Evolutionary conservation across 352 stramenopile species (phyloP), one percentile per base, ranked within the genome.

Genomic region (Pythium diclinum): DNA sequence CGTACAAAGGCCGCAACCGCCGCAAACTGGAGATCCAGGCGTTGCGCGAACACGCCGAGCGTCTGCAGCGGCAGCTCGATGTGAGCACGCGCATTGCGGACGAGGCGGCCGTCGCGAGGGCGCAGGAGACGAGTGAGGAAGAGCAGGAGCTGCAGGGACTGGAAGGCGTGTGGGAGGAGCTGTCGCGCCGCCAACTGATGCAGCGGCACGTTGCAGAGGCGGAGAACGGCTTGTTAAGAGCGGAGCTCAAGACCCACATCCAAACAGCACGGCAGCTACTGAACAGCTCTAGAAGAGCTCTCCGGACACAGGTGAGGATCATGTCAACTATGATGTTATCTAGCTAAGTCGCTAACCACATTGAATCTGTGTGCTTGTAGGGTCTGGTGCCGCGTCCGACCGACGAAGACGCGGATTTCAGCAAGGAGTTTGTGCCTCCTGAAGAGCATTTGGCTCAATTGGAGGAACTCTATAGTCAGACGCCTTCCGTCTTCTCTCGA

Each of bases 1-100:
- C 28, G 16, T 63, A 63, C 47, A 57, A 34, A 16, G 46, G 57
- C 9, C 46, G 57, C 46, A 63, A 63, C 46, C 57, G 46, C 7
- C 57, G 57, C 46, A 63, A 63, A 46, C 46, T 56, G 30, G 57
- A 63, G 47, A 63, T 63, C 47, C 57, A 51, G 47, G 44, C 57
- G n/a, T 32, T 63, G 30, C 57, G 57, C 30, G 25, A 56, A 19
- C 46, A 63, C 30, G n/a, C 46, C 5, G 17, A 19, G 19, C 30
- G 44, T 10, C 46, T 63, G 16, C 17, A 55, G 19, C 17, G 33
- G 5, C 42, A 56, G 28, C 44, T 63, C 28, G 42, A 55, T 5
- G 17, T 23, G 44, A 38, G 38, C 3, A 25, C 17, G n/a, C 42
- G 21, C 3, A 40, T 59, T 28, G 16, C 42, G 0, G 9, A 49